Evolutionary conservation across 352 stramenopile genomes (phyloP).

Genomic region (Globisporangium nodosum): DNA sequence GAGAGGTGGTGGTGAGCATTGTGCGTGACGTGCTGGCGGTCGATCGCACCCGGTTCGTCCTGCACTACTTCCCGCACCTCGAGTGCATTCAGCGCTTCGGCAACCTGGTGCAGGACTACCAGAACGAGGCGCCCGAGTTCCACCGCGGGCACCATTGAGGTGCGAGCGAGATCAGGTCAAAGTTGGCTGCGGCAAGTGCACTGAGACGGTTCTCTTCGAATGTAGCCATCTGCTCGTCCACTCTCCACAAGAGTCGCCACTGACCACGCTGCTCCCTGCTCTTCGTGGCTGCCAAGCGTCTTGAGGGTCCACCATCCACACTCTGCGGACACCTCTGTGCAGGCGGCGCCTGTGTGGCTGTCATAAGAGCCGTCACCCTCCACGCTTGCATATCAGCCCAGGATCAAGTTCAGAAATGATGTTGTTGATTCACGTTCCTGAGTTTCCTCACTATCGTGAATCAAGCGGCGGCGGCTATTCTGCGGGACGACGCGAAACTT

Average conservation of each 20-base stretch:
- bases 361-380: no score
- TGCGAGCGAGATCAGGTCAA: neutral
- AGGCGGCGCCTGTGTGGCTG: no score
- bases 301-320: no score
- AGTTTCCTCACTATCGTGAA: neutral
- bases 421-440: neutral
- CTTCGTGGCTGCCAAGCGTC: no score
- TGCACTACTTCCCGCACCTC: slow-evolving; percentile 76
- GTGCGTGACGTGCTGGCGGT: slow-evolving; percentile 36
- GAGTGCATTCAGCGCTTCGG: slow-evolving; percentile 80
- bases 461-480: no score
- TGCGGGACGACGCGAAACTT: neutral
- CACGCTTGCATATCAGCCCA: no score
- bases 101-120: slow-evolving; percentile 67
- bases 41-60: slow-evolving; percentile 36
- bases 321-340: no score
- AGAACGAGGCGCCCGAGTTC: slow-evolving; percentile 37
- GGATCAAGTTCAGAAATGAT: no score
- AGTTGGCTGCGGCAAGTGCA: neutral
- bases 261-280: no score
- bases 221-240: no score
- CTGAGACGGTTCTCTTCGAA: no score
- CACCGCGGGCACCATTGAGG: slow-evolving; percentile 5
- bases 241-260: no score
- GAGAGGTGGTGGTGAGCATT: slow-evolving; percentile 27